Base-by-base conservation (phyloP, 352 stramenopile genomes). In the Pythium diclinum region DNA sequence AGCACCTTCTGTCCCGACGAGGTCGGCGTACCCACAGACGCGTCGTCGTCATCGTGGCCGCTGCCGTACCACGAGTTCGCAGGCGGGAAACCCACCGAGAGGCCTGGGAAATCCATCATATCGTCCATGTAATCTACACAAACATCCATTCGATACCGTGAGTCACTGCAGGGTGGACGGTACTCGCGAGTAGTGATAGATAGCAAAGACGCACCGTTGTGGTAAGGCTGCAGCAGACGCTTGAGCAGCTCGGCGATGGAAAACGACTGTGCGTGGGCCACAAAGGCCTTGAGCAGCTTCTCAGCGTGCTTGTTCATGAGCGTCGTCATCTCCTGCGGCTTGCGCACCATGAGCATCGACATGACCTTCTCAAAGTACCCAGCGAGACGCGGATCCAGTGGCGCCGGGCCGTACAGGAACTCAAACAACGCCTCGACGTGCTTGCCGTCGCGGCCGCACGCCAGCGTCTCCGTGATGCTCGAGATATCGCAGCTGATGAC, bases 331-430 rank as follows among this genome's bases (percentile, higher is more conserved):
- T 93, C 84, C 58, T 92, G 79, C 36, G 86, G 83, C 70, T 93
- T 93, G 65, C 86, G 84, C 54, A 93, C 84, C 86, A 95, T 95
- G 59, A 95, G 78, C 80, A 95, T 90, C 11, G 81, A 91, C 67
- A 93, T 77, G 63, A 95, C 88, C 76, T 98, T 99, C 62, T 99
- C 96, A 83, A 99, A 98, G 80, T 99, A 99, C 34, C 96, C 96
- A 0, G 96, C 94, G 9, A 97, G 79, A 42, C 96, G 92, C 52
- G 96, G 81, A 72, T 99, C 95, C 25, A 99, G 70, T n/a, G 78
- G 56, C 30, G 72, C 56, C 17, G 81, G 75, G 54, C 95, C 73
- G 68, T 92, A 84, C 11, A 99, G 73, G 13, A 98, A 88, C 54
- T 83, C 83, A 69, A 99, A 98, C 4, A 99, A 78, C 6, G 93